These are phyloP conservation scores for Pluteus cervinus DNA, from an alignment of 768 basidiomycete genomes.

Conservation along the genomic window DNA sequence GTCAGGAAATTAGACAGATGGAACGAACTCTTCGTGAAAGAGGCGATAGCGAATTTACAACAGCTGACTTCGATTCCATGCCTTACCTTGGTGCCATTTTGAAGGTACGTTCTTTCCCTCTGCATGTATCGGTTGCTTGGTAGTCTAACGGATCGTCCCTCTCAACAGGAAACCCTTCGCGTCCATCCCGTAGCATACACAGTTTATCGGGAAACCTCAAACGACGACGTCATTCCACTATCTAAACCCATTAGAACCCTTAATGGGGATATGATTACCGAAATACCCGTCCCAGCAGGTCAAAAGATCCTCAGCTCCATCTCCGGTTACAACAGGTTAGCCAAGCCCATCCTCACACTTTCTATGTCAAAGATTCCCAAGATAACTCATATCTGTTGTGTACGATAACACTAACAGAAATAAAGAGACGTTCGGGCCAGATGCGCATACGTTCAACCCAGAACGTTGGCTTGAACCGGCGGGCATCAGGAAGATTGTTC, in stretches of 20 bases:
- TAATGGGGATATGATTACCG: slow-evolving; percentile 36
- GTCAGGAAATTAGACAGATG: slow-evolving; percentile 49
- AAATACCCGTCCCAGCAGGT: slow-evolving; percentile 47
- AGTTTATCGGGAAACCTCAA: slow-evolving; percentile 30
- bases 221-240: slow-evolving; percentile 56
- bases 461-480: slow-evolving; percentile 39
- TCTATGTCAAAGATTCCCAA: too few species aligned
- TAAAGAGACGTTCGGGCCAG: slow-evolving; percentile 38
- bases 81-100: slow-evolving; percentile 38
- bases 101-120: slow-evolving; percentile 25
- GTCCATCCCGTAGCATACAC: slow-evolving; percentile 33
- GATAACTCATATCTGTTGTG: too few species aligned
- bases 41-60: slow-evolving; percentile 30
- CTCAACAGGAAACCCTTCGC: slow-evolving; percentile 37
- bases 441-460: slow-evolving; percentile 41
- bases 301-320: slow-evolving; percentile 44
- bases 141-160: neutral
- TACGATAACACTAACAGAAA: slow-evolving; percentile 20
- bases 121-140: neutral
- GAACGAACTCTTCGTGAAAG: slow-evolving; percentile 27
- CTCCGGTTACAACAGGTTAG: slow-evolving; percentile 47
- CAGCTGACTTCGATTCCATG: slow-evolving; percentile 44
- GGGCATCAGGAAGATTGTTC: slow-evolving; percentile 33
- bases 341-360: too few species aligned
- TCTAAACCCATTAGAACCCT: slow-evolving; percentile 40